phyloP scores from a whole-genome alignment of 2,329 filamentous ascomycete genomes.

The Neophaeococcomyces mojaviensis region DNA sequence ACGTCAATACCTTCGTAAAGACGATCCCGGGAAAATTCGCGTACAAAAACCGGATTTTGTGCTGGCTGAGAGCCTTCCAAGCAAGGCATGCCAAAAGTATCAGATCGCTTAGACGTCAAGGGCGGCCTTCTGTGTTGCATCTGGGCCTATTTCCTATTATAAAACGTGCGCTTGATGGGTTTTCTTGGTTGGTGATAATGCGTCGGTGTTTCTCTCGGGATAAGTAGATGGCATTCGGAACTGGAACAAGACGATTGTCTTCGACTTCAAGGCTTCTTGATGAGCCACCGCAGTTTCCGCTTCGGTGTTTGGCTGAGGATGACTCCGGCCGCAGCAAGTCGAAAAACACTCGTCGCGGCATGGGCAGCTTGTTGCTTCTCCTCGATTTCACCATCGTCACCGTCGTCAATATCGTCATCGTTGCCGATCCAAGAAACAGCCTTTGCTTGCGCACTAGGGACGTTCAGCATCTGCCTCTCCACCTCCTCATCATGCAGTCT shows the following conservation, averaged over 20 bases:
- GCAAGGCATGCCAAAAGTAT: too few relatives aligned
- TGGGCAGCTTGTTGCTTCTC: conserved; percentile 1
- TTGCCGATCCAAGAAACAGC: not conserved
- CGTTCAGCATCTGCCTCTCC: not conserved
- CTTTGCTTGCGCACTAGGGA: not conserved
- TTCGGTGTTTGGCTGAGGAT: conserved; percentile 7
- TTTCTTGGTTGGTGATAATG: too few relatives aligned
- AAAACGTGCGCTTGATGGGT: too few relatives aligned
- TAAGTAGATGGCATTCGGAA: not conserved
- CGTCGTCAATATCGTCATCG: conserved; percentile 3
- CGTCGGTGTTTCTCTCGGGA: not conserved
- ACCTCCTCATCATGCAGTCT: not conserved
- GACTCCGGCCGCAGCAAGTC: conserved; percentile 5
- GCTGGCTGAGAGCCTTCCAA: too few relatives aligned
- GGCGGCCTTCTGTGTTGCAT: too few relatives aligned
- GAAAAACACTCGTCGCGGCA: conserved; percentile 7
- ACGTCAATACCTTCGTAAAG: too few relatives aligned
- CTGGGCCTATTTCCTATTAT: too few relatives aligned
- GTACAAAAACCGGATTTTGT: too few relatives aligned
- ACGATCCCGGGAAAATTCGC: too few relatives aligned
- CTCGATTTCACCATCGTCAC: too few relatives aligned
- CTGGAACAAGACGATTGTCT: not conserved
- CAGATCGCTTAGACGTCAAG: too few relatives aligned
- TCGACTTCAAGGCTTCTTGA: conserved; percentile 3
- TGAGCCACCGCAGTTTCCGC: conserved; percentile 6